Conservation (phyloP, 2,329 filamentous ascomycete species). For the Exophiala phaeomuriformis region DNA sequence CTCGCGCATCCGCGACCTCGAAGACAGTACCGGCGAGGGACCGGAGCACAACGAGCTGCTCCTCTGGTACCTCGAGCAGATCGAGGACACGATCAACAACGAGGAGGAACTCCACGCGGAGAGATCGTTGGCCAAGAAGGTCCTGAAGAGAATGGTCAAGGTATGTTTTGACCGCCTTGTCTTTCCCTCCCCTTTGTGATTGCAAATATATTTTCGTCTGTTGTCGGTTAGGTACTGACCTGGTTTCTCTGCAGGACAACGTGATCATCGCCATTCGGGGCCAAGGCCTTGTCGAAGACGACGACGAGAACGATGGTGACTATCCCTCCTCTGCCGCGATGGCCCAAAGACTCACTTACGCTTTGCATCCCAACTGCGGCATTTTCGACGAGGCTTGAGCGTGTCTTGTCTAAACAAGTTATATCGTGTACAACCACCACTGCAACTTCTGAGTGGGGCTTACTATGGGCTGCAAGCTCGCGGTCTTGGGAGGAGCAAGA, state of each 20-base stretch:
- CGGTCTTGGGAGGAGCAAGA: too few relatives aligned
- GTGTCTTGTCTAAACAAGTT: not conserved
- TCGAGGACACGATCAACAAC: constrained; percentile 70
- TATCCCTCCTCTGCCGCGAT: constrained; percentile 2
- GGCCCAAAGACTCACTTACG: constrained; percentile 59
- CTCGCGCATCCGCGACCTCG: constrained; percentile 73
- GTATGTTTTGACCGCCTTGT: constrained; percentile 45
- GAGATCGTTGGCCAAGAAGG: constrained; percentile 66
- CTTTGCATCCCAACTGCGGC: constrained; percentile 89
- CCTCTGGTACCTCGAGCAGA: constrained; percentile 86
- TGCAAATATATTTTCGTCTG: not conserved
- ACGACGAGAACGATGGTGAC: constrained; percentile 43
- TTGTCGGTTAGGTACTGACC: not conserved
- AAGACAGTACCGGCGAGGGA: constrained; percentile 67
- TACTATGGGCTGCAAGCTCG: too few relatives aligned
- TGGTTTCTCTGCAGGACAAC: constrained; percentile 43
- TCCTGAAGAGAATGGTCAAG: constrained; percentile 93
- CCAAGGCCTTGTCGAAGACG: constrained; percentile 77
- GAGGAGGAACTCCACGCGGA: constrained; percentile 77
- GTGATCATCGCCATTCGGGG: constrained; percentile 60
- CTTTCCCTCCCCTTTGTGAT: constrained; percentile 2
- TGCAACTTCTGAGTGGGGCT: too few relatives aligned
- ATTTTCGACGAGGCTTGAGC: constrained; percentile 48
- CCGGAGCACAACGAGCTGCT: constrained; percentile 75
- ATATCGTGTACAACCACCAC: too few relatives aligned